phyloP scores from a whole-genome alignment of 257 asterid species.

The Fraxinus quadrangulata region DNA sequence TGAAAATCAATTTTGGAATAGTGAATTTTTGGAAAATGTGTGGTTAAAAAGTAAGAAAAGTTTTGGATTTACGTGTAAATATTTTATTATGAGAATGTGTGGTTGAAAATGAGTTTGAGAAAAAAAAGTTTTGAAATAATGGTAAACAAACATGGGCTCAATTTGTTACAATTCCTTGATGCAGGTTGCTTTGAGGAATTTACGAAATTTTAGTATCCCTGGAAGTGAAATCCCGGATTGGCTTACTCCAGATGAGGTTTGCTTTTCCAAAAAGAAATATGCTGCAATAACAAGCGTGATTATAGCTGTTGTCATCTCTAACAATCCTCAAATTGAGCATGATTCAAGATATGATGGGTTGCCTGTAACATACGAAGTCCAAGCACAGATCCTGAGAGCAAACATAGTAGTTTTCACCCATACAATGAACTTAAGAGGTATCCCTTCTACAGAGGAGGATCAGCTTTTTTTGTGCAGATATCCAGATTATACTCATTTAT shows the following conservation, averaged over 20 bases:
- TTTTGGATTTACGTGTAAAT: no score
- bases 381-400: slow-evolving; percentile 29
- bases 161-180: background rate
- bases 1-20: no score
- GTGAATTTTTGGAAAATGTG: no score
- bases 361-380: slow-evolving; percentile 28
- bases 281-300: slow-evolving; percentile 27
- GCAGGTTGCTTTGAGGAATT: slow-evolving; percentile 35
- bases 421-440: slow-evolving; percentile 20
- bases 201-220: slow-evolving; percentile 27
- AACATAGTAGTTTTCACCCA: background rate
- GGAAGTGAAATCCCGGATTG: slow-evolving; percentile 39
- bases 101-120: no score
- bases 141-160: no score
- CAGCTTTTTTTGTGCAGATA: slow-evolving; percentile 38
- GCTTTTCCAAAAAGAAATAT: slow-evolving; percentile 23
- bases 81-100: no score
- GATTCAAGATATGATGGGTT: slow-evolving; percentile 18
- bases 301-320: slow-evolving; percentile 32
- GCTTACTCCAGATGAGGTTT: slow-evolving; percentile 30
- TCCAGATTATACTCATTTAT: slow-evolving; percentile 17
- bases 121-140: no score
- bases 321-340: slow-evolving; percentile 26
- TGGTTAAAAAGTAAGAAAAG: no score
- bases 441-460: slow-evolving; percentile 34